These are phyloP conservation scores for Lentinus tigrinus DNA, from an alignment of 768 basidiomycete species.

Conservation along the genomic window DNA sequence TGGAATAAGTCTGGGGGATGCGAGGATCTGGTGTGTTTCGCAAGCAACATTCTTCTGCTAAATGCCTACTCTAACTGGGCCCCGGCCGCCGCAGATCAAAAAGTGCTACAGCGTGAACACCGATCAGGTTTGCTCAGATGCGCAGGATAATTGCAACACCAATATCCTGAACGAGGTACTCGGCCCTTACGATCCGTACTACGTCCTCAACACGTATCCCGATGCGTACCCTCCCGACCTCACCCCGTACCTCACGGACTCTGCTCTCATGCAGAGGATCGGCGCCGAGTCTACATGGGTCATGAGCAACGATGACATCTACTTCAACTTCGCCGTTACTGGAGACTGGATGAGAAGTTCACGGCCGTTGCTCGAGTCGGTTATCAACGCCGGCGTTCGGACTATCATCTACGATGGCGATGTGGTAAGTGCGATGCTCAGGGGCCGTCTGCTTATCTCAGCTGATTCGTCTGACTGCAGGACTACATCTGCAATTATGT, in stretches of 20 bases:
- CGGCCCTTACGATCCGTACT: slow-evolving; percentile 59
- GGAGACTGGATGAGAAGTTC: slow-evolving; percentile 60
- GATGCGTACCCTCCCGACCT: slow-evolving; percentile 51
- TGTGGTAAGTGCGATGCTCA: slow-evolving; percentile 37
- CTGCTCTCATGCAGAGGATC: slow-evolving; percentile 33
- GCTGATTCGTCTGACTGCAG: slow-evolving; percentile 4
- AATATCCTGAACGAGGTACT: slow-evolving; percentile 50
- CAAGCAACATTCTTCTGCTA: not conserved
- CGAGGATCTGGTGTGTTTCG: slow-evolving; percentile 39
- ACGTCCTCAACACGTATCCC: slow-evolving; percentile 39
- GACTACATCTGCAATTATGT: slow-evolving; percentile 55
- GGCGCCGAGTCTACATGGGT: slow-evolving; percentile 46
- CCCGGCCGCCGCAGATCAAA: slow-evolving; percentile 40
- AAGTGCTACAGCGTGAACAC: slow-evolving; percentile 48
- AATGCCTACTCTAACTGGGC: not conserved
- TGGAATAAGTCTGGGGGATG: slow-evolving; percentile 49
- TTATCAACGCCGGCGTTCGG: slow-evolving; percentile 58
- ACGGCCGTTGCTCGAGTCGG: slow-evolving; percentile 48
- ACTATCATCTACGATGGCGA: slow-evolving; percentile 57
- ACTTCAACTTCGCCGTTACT: slow-evolving; percentile 44
- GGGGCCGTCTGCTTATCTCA: not conserved
- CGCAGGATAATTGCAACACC: slow-evolving; percentile 58
- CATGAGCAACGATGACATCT: slow-evolving; percentile 41
- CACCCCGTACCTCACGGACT: slow-evolving; percentile 28
- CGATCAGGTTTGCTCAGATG: slow-evolving; percentile 51